Evolutionary conservation across 1,139 yeast genomes (phyloP).

Genomic region (Zhuliangozyma parablackwelliae): DNA sequence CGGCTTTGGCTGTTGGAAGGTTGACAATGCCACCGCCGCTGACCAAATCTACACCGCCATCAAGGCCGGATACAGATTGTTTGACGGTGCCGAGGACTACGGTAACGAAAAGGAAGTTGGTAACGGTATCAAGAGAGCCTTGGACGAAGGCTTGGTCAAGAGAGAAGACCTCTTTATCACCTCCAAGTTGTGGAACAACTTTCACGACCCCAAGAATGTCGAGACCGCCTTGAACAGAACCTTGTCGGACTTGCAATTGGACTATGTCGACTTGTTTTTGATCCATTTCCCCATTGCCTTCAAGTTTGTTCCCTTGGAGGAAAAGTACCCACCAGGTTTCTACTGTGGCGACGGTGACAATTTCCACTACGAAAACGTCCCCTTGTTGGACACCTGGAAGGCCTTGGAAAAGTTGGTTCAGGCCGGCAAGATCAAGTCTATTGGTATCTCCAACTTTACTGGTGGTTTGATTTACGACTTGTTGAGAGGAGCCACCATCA

Average conservation of each 20-base stretch:
- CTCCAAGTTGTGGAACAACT: slow-evolving; percentile 78
- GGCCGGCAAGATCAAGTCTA: slow-evolving; percentile 64
- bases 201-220: slow-evolving; percentile 63
- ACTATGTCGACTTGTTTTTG: slow-evolving; percentile 68
- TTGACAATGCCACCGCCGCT: slow-evolving; percentile 52
- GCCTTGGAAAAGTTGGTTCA: slow-evolving; percentile 62
- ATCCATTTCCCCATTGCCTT: slow-evolving; percentile 81
- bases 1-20: slow-evolving; percentile 70
- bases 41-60: slow-evolving; percentile 62
- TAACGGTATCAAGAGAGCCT: slow-evolving; percentile 58
- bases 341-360: slow-evolving; percentile 59
- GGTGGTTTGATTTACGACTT: slow-evolving; percentile 70
- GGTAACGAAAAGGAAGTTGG: slow-evolving; percentile 78
- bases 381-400: slow-evolving; percentile 73
- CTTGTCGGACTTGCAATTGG: slow-evolving; percentile 59
- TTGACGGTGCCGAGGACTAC: slow-evolving; percentile 76
- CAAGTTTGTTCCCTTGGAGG: slow-evolving; percentile 67
- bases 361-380: slow-evolving; percentile 61
- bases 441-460: slow-evolving; percentile 81
- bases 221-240: slow-evolving; percentile 58
- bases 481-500: slow-evolving; percentile 63
- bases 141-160: slow-evolving; percentile 61
- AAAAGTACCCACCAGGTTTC: slow-evolving; percentile 71
- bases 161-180: slow-evolving; percentile 73
- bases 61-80: slow-evolving; percentile 67